phyloP scores from a whole-genome alignment of 2,329 filamentous ascomycete species.

The Chaetomium strumarium region DNA sequence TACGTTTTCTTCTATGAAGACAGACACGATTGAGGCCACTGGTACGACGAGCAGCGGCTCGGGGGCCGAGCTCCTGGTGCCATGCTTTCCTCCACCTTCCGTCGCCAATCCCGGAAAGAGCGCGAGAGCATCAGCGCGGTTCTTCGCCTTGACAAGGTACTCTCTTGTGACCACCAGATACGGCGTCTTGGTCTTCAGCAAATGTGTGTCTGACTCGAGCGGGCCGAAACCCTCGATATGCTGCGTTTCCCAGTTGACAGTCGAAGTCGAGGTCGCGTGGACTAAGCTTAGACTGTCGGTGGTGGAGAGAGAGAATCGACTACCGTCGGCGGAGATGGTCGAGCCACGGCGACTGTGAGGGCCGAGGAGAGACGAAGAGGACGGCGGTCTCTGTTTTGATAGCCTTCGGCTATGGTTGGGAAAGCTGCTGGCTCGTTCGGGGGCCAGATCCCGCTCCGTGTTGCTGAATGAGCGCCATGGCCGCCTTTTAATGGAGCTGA shows the following conservation, averaged over 20 bases:
- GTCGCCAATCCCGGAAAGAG: constrained; percentile 41
- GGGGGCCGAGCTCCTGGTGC: constrained; percentile 26
- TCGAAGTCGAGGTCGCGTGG: constrained; percentile 23
- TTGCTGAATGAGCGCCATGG: constrained; percentile 19
- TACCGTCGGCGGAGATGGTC: constrained; percentile 26
- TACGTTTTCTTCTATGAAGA: constrained; percentile 46
- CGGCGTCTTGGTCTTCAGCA: constrained; percentile 41
- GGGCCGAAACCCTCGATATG: constrained; percentile 35
- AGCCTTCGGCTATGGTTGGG: constrained; percentile 19
- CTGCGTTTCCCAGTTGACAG: constrained; percentile 32
- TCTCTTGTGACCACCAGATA: constrained; percentile 49
- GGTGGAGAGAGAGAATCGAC: constrained; percentile 24
- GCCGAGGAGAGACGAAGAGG: constrained; percentile 22
- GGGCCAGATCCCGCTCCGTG: constrained; percentile 13
- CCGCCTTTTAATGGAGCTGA: constrained; percentile 20
- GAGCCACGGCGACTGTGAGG: constrained; percentile 28
- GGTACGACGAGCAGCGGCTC: constrained; percentile 41
- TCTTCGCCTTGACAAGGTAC: constrained; percentile 46
- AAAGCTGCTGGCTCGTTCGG: constrained; percentile 11
- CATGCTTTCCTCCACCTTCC: constrained; percentile 21
- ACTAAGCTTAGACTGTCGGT: constrained; percentile 24
- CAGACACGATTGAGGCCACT: constrained; percentile 45
- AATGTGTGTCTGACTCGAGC: constrained; percentile 44
- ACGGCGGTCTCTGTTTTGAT: constrained; percentile 23
- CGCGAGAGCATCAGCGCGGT: constrained; percentile 40